Evolutionary conservation across 192 early-diverging fungal species (phyloP).

Genomic region (Mortierella alpina): DNA sequence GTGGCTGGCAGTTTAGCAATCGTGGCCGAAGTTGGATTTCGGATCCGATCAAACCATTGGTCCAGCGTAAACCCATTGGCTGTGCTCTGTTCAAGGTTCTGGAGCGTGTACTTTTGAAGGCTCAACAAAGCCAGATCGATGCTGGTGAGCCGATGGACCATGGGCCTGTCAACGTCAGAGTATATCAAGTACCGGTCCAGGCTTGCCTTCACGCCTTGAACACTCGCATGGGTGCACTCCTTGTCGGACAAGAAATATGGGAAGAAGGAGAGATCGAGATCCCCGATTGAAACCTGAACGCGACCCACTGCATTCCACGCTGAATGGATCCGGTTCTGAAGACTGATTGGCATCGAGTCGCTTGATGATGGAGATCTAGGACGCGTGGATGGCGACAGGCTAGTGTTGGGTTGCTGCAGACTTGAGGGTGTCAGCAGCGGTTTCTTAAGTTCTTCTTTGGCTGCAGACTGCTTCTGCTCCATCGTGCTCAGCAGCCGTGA

Average conservation of each 20-base stretch:
- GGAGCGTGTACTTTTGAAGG: constrained; percentile 42
- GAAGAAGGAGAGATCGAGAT: constrained; percentile 43
- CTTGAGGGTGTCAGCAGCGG: constrained; percentile 12
- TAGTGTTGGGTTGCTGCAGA: constrained; percentile 7
- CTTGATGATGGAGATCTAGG: background rate
- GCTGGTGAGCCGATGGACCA: constrained; percentile 25
- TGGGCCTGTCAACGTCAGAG: constrained; percentile 10
- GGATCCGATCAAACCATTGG: constrained; percentile 51
- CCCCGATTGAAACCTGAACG: constrained; percentile 35
- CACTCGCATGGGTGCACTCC: constrained; percentile 49
- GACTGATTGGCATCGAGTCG: too few species aligned
- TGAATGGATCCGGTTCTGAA: constrained; percentile 10
- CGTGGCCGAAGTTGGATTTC: constrained; percentile 35
- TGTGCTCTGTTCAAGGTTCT: constrained; percentile 13
- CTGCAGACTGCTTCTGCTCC: constrained; percentile 38
- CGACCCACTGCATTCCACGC: constrained; percentile 34
- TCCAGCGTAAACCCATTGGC: constrained; percentile 29
- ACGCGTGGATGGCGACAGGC: background rate
- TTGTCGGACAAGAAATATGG: constrained; percentile 50
- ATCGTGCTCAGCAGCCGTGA: constrained; percentile 26
- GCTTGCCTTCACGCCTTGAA: constrained; percentile 27
- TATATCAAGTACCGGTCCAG: constrained; percentile 29
- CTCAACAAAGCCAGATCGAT: constrained; percentile 18
- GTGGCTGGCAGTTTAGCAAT: constrained; percentile 44
- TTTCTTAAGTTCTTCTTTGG: constrained; percentile 43